Percentiles rank a stretch among this genome's conserved stretches.
Evolutionary conservation across 2,329 filamentous ascomycete genomes (phyloP).

Genomic region (Sporothrix brasiliensis): DNA sequence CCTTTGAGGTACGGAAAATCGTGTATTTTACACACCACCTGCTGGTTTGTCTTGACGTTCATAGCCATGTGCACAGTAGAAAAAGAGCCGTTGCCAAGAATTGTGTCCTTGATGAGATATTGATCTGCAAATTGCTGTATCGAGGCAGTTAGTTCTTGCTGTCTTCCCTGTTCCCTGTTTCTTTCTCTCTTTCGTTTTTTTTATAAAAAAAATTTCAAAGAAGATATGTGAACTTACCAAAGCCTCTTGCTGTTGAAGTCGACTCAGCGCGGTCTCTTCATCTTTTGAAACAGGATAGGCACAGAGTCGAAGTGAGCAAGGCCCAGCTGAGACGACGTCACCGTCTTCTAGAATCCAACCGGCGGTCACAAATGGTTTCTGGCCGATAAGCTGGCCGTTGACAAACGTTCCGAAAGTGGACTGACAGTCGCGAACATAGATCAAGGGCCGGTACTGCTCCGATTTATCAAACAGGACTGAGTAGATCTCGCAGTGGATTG

Average conservation of each 20-base stretch:
- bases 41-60: constrained; percentile 56
- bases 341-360: constrained; percentile 55
- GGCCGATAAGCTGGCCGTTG: constrained; percentile 51
- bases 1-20: constrained; percentile 47
- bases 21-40: constrained; percentile 71
- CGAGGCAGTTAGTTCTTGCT: background rate
- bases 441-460: constrained; percentile 38
- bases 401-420: constrained; percentile 59
- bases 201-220: background rate
- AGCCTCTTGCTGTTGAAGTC: constrained; percentile 43
- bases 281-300: constrained; percentile 36
- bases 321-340: constrained; percentile 51
- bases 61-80: constrained; percentile 59
- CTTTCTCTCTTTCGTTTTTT: too few relatives aligned
- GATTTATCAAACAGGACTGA: constrained; percentile 54
- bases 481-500: constrained; percentile 60
- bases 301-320: constrained; percentile 44
- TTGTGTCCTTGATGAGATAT: constrained; percentile 53
- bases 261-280: constrained; percentile 36
- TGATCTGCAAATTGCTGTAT: constrained; percentile 50
- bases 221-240: constrained; percentile 38
- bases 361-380: constrained; percentile 43
- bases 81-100: constrained; percentile 58
- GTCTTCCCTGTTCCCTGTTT: background rate
- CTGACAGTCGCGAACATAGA: constrained; percentile 60